Evolutionary conservation across 768 basidiomycete genomes (phyloP), one percentile per base, ranked within the genome.

Genomic region (Panus rudis): DNA sequence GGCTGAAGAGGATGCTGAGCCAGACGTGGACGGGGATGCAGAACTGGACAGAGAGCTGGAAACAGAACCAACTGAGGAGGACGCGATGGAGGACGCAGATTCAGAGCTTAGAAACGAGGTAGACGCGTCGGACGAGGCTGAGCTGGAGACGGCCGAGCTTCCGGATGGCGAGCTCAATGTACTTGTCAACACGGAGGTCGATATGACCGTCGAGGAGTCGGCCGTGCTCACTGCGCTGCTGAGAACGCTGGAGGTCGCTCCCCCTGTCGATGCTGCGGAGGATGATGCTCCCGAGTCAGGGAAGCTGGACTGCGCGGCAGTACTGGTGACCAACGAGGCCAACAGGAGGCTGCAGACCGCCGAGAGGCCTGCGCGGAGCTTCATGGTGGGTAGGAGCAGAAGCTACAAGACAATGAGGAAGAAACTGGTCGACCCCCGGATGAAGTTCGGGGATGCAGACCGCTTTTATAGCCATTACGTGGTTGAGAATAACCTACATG

Each of bases 331-430:
- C 16, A 35, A 8, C 6, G 32, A 14, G 17, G 43, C 37, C 28
- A 45, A 34, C 38, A 49, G n/a, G 37, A 49, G 47, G 26, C 30
- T 30, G 32, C 31, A 44, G 22, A 43, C 24, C 37, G 37, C 47
- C 27, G 37, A 42, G 32, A 49, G 43, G 30, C 42, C 38, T 39
- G 42, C 11, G 12, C 42, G 41, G 14, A 49, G 39, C 47, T 49
- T 44, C 47, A 49, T 49, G n/a, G 31, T 49, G 47, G 31, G 34
- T 24, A 37, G n/a, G 28, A 21, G 10, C 13, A 41, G 12, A 6
- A 35, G 33, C n/a, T 8, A 35, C 6, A 20, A 35, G 33, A 8
- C 16, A 20, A 7, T 35, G 33, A 17, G n/a, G n/a, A n/a, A n/a
- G n/a, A n/a, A n/a, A n/a, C n/a, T n/a, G n/a, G n/a, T n/a, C n/a